These are phyloP conservation scores for Astragalus glycyphyllos DNA, from an alignment of 306 rosid genomes.

Conservation along the genomic window DNA sequence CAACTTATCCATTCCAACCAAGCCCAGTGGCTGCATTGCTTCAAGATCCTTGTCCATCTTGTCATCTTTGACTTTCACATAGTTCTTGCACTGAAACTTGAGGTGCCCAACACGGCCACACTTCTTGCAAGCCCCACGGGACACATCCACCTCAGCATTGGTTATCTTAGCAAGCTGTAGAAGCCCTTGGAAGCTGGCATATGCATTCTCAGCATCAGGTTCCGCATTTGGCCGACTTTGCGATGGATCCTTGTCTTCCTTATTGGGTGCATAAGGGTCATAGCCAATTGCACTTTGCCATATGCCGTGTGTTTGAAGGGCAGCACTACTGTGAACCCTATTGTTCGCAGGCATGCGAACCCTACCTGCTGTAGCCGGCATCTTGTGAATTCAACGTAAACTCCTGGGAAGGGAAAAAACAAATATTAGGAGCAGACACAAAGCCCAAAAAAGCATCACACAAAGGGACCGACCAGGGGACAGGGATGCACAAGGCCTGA, in stretches of 20 bases:
- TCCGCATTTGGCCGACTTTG: slow-evolving; percentile 55
- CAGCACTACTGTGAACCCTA: slow-evolving; percentile 96
- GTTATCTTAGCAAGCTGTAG: slow-evolving; percentile 93
- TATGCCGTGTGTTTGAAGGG: slow-evolving; percentile 95
- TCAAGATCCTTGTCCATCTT: slow-evolving; percentile 69
- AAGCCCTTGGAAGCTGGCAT: slow-evolving; percentile 93
- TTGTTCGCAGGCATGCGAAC: slow-evolving; percentile 99
- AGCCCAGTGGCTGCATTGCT: slow-evolving; percentile 56
- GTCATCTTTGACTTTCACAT: slow-evolving; percentile 74
- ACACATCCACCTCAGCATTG: slow-evolving; percentile 70
- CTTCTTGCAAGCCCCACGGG: slow-evolving; percentile 91
- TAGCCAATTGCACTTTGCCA: slow-evolving; percentile 98
- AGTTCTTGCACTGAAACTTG: slow-evolving; percentile 88
- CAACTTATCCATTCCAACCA: slow-evolving; percentile 67
- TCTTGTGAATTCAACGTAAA: slow-evolving; percentile 53
- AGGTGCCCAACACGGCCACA: slow-evolving; percentile 98
- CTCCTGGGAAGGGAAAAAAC: slow-evolving; percentile 8
- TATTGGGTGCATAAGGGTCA: slow-evolving; percentile 92
- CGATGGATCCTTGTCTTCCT: slow-evolving; percentile 68
- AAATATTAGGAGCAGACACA: slow-evolving; percentile 2
- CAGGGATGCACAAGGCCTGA: background rate
- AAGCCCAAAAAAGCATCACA: background rate
- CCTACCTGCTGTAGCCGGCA: slow-evolving; percentile 98
- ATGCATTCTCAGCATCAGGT: slow-evolving; percentile 86
- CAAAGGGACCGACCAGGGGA: background rate